Percentiles rank a stretch among this genome's conserved stretches.
These are phyloP conservation scores for Entoloma clypeatum DNA, from an alignment of 1,284 basidiomycete species.

Conservation along the genomic window DNA sequence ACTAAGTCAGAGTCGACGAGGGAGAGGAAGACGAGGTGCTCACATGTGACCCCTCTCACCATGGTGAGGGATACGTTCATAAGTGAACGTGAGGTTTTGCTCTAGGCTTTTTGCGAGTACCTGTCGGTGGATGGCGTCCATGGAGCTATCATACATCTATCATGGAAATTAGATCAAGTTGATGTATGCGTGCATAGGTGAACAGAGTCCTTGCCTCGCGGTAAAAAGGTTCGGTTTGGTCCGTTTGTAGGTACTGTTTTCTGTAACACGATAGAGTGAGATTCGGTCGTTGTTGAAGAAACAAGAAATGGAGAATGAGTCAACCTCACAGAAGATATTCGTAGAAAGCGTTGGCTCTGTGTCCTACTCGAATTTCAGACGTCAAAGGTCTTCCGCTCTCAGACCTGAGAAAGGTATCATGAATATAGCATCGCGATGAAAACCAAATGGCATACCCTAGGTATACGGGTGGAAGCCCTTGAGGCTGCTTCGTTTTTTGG, in stretches of 20 bases:
- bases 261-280: slow-evolving; percentile 30
- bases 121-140: slow-evolving; percentile 69
- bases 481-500: slow-evolving; percentile 46
- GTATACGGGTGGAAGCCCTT: slow-evolving; percentile 76
- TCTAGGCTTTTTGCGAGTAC: slow-evolving; percentile 59
- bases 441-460: slow-evolving; percentile 48
- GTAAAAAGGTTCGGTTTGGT: slow-evolving; percentile 66
- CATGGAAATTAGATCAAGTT: neutral
- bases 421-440: neutral
- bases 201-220: slow-evolving; percentile 43
- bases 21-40: slow-evolving; percentile 26
- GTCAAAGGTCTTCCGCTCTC: slow-evolving; percentile 65
- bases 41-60: slow-evolving; percentile 25
- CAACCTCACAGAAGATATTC: slow-evolving; percentile 72
- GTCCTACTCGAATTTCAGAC: slow-evolving; percentile 81
- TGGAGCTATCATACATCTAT: slow-evolving; percentile 76
- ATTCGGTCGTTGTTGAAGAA: slow-evolving; percentile 3
- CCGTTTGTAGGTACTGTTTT: slow-evolving; percentile 75
- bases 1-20: slow-evolving; percentile 67
- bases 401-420: slow-evolving; percentile 37
- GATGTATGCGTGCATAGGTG: neutral
- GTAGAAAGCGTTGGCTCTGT: slow-evolving; percentile 87
- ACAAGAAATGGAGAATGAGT: neutral
- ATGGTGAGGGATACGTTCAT: slow-evolving; percentile 58
- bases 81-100: slow-evolving; percentile 63